Conservation (phyloP, 352 stramenopile genomes). For the Globisporangium yorkense region DNA sequence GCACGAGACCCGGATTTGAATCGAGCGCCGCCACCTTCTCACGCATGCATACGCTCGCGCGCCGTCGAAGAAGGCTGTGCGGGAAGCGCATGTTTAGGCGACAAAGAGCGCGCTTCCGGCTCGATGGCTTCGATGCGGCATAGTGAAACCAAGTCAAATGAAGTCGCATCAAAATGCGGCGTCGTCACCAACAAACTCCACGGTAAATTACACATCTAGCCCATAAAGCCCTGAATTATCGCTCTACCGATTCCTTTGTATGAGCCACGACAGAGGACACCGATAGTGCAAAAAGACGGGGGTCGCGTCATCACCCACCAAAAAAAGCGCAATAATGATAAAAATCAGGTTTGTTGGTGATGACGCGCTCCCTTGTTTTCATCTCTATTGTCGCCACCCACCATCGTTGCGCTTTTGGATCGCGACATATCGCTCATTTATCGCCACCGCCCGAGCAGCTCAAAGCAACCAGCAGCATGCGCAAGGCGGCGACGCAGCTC, state of each 20-base stretch:
- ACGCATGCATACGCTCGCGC: background rate
- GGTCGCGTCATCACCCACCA: background rate
- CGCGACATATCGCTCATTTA: background rate
- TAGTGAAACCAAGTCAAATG: background rate
- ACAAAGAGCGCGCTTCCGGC: background rate
- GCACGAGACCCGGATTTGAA: background rate
- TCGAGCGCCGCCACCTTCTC: background rate
- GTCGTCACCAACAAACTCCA: background rate
- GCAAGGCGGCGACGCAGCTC: constrained; percentile 1
- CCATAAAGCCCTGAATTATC: no score
- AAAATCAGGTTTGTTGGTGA: background rate
- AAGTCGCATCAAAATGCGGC: background rate
- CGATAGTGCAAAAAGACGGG: no score
- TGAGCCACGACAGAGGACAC: no score
- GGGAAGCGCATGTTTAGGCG: constrained; percentile 7
- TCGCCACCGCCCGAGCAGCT: background rate
- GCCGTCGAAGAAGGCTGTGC: background rate
- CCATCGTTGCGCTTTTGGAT: background rate
- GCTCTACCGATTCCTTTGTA: no score
- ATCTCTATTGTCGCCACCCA: background rate
- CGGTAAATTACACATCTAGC: no score
- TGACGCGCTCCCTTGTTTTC: background rate
- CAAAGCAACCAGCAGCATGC: background rate
- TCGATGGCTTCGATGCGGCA: background rate
- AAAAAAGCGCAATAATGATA: background rate